phyloP scores from a whole-genome alignment of 495 filamentous ascomycete genomes.

The Aspergillus sparsus region DNA sequence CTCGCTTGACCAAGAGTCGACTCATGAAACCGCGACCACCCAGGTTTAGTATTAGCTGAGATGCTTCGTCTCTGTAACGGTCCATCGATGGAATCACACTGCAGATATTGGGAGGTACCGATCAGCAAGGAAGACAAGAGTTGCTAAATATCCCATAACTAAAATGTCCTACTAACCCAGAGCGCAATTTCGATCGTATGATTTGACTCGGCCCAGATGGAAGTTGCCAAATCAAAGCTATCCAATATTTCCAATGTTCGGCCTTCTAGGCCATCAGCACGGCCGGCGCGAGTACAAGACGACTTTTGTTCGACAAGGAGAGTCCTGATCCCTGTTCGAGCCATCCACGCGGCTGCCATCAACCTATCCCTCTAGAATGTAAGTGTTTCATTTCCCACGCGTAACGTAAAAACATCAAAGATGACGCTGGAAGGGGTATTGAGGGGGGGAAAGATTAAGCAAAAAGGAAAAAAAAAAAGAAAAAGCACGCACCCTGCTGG shows the following conservation, averaged over 20 bases:
- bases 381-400: background rate
- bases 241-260: constrained; percentile 73
- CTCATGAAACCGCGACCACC: constrained; percentile 17
- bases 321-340: constrained; percentile 44
- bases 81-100: constrained; percentile 8
- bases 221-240: constrained; percentile 64
- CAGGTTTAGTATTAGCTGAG: constrained; percentile 13
- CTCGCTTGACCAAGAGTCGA: constrained; percentile 11
- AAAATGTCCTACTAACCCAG: constrained; percentile 8
- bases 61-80: constrained; percentile 5
- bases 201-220: constrained; percentile 14
- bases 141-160: background rate
- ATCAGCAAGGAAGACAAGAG: background rate
- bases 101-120: background rate
- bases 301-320: constrained; percentile 58
- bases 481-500: constrained; percentile 43
- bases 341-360: constrained; percentile 58
- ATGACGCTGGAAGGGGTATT: background rate
- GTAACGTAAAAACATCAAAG: background rate
- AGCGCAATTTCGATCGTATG: constrained; percentile 19
- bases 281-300: constrained; percentile 53
- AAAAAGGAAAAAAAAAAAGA: no score
- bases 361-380: constrained; percentile 30
- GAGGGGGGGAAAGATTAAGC: background rate
- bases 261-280: constrained; percentile 71